A percentile compares a stretch with the other conserved stretches of the same genome.
Conservation (phyloP, 2,329 filamentous ascomycete species). For the Meredithiella fracta region DNA sequence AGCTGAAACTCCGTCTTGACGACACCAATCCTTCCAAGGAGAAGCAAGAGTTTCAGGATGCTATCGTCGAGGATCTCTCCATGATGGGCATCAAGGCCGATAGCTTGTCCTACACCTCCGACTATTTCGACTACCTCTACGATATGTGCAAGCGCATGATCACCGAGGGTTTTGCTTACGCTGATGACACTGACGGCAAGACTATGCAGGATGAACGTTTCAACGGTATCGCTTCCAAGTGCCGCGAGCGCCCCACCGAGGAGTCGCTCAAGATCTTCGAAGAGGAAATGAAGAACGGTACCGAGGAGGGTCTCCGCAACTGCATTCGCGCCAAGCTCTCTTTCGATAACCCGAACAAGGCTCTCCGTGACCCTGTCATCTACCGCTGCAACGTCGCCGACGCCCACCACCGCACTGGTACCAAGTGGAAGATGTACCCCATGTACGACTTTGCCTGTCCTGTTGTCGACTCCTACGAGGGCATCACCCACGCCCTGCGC, state of each 20-base stretch:
- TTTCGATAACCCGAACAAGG: conserved; percentile 82
- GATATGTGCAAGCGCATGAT: conserved; percentile 73
- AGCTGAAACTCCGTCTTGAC: conserved; percentile 80
- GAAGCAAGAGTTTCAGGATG: conserved; percentile 89
- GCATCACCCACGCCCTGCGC: conserved; percentile 66
- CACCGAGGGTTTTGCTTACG: conserved; percentile 74
- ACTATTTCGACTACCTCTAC: conserved; percentile 89
- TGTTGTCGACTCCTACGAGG: conserved; percentile 64
- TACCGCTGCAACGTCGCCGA: conserved; percentile 70
- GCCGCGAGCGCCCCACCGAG: conserved; percentile 62
- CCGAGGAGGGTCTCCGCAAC: conserved; percentile 62
- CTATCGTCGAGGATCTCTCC: conserved; percentile 79
- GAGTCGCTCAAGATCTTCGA: conserved; percentile 76
- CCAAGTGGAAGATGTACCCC: conserved; percentile 70
- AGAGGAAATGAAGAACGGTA: conserved; percentile 81
- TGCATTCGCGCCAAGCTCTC: conserved; percentile 93
- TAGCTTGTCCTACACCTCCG: conserved; percentile 72
- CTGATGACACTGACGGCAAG: conserved; percentile 84
- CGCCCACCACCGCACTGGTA: conserved; percentile 61
- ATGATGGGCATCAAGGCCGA: conserved; percentile 88
- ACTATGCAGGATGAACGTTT: conserved; percentile 73
- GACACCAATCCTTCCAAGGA: conserved; percentile 97
- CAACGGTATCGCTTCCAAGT: conserved; percentile 65
- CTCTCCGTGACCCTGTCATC: conserved; percentile 90
- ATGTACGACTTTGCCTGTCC: conserved; percentile 80